These are phyloP conservation scores for Grammothele lineata DNA, from an alignment of 768 basidiomycete genomes.

Conservation along the genomic window DNA sequence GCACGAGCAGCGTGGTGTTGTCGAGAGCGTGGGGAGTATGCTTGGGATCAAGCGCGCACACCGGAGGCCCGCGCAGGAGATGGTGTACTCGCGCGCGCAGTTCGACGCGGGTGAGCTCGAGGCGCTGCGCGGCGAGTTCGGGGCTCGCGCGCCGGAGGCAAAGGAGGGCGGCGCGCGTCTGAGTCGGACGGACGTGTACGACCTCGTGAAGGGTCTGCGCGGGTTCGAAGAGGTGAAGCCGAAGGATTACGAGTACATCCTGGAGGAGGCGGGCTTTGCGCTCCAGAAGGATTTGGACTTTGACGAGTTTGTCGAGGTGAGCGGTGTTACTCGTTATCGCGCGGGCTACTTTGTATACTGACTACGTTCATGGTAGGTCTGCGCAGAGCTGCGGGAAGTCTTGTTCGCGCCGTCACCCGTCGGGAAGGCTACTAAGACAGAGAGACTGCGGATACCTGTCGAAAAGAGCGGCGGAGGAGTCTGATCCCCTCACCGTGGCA, in stretches of 20 bases:
- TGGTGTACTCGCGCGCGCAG: constrained; percentile 44
- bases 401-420: constrained; percentile 37
- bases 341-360: background rate
- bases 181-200: constrained; percentile 23
- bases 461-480: constrained; percentile 53
- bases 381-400: constrained; percentile 68
- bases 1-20: constrained; percentile 17
- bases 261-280: constrained; percentile 70
- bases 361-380: constrained; percentile 43
- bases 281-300: constrained; percentile 56
- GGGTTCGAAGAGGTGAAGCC: constrained; percentile 58
- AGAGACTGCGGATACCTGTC: constrained; percentile 46
- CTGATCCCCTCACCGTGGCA: constrained; percentile 13
- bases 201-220: constrained; percentile 25
- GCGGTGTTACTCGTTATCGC: constrained; percentile 20
- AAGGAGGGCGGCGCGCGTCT: constrained; percentile 31
- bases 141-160: constrained; percentile 16
- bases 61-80: constrained; percentile 23
- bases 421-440: constrained; percentile 26
- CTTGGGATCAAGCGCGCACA: constrained; percentile 15
- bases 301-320: constrained; percentile 86
- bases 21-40: constrained; percentile 22
- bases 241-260: constrained; percentile 70
- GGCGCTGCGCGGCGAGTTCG: constrained; percentile 36
- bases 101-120: constrained; percentile 51